Evolutionary conservation across 2,329 filamentous ascomycete species (phyloP), one percentile per base, ranked within the genome.

Genomic region (Aspergillus novoparasiticus): DNA sequence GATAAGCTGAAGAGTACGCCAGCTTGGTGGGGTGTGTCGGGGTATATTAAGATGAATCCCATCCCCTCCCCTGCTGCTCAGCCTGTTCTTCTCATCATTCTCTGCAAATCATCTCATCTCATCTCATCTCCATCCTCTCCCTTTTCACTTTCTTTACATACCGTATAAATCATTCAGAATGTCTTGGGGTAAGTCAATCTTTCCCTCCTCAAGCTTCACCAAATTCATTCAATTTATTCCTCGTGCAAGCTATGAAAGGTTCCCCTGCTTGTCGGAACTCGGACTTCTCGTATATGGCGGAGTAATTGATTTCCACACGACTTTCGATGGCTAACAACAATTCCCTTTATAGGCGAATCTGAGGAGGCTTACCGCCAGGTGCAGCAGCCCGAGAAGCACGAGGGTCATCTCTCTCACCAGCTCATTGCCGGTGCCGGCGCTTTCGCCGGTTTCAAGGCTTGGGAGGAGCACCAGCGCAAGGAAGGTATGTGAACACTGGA

Each of bases 361-460:
- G 80, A 84, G 64, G 75, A 85, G 56, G 78, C 82, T 68, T 86
- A 88, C 79, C 73, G 84, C 65, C 76, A 85, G 76, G 84, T 86
- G 69, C 86, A 87, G 76, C 76, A 80, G 54, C 2, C 23, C 23
- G 58, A 74, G 56, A 63, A 83, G 63, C 83, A 91, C 80, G 80
- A 91, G 79, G 82, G 85, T 71, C 85, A 85, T 74, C 80, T 91
- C 73, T 85, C 86, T 69, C 91, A 94, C 80, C 91, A 95, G 81
- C 74, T 92, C 55, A 76, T 94, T 61, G 91, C 89, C 68, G 90
- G 90, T 66, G 92, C 88, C 62, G 91, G 91, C 62, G 87, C 89
- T 66, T 94, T 94, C 75, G 89, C 87, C 67, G 92, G 88, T 71
- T 90, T 94, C 86, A 93, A 93, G 84, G 82, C 89, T 26, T 94